Base-by-base conservation (phyloP, 1,284 basidiomycete genomes). In the Heimioporus retisporus region DNA sequence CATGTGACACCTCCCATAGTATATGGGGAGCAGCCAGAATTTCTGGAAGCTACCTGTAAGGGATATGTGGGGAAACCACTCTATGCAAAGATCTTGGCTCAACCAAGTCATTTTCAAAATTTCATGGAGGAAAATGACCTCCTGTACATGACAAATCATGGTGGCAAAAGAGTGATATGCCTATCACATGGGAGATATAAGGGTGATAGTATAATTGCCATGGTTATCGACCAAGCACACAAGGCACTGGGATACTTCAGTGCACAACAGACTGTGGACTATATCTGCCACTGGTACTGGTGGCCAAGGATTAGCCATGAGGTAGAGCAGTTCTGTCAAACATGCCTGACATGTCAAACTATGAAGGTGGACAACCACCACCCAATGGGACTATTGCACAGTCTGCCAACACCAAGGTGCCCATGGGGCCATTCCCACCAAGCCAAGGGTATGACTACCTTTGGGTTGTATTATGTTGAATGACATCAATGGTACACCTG, bases 171-270 rank as follows among this genome's bases (percentile, higher is more conserved):
- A 21, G 46, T 59, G 6, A 11, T 59, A 4, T 59, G 46, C 31
- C 46, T 59, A 7, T 46, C 28, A 21, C 10, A 23, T 15, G 43
- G 6, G 4, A 50, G 50, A 2, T 40, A 31, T 18, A n/a, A 59
- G 8, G 58, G 21, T 2, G 8, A 59, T 13, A 15, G 19, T 6
- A 14, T 59, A 3, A 40, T 31, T 23, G 31, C 46, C 23, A 50
- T 6, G 19, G 58, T 63, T 6, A 44, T 59, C 13, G n/a, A 65
- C 8, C 50, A 57, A 25, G 55, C 60, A 55, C 65, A 23, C 65
- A 77, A 56, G 76, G 77, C 73, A 69, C 15, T 79, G 76, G 48
- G 74, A 2, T 59, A 67, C n/a, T 59, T 64, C 8, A 43, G 55
- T 4, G 14, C 66, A 15, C 40, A 48, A 15, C 28, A 35, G 4